Conservation (phyloP, 768 basidiomycete genomes). For the Rhizopogon vulgaris region DNA sequence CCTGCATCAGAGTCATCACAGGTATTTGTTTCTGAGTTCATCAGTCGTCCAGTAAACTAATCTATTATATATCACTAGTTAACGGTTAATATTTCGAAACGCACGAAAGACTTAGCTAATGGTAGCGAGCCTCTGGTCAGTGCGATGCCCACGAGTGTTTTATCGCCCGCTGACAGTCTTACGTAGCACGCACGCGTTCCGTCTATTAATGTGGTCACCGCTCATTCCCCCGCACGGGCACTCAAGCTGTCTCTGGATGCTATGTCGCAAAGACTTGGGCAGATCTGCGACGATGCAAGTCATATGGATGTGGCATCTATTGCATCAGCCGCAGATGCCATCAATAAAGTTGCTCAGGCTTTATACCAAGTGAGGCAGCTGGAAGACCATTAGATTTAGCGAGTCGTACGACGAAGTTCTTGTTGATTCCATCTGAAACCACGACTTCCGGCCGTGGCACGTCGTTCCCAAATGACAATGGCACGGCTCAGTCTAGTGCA, state of each 20-base stretch:
- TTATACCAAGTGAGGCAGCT: constrained; percentile 54
- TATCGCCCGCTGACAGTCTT: constrained; percentile 2
- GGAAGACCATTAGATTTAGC: constrained; percentile 30
- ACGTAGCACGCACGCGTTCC: constrained; percentile 12
- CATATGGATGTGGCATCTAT: constrained; percentile 45
- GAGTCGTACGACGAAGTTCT: not conserved
- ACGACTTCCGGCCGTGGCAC: not conserved
- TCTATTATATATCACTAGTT: constrained; percentile 10
- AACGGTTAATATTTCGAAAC: constrained; percentile 12
- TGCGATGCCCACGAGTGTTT: not conserved
- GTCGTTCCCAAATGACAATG: not conserved
- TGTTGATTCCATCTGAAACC: not conserved
- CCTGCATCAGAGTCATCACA: constrained; percentile 18
- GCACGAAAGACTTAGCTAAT: constrained; percentile 10
- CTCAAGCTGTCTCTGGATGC: constrained; percentile 47
- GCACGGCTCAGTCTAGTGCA: not conserved
- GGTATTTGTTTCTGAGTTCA: constrained; percentile 13
- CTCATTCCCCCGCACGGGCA: constrained; percentile 33
- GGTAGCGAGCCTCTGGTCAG: constrained; percentile 12
- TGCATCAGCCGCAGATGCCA: constrained; percentile 59
- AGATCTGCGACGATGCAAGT: constrained; percentile 32
- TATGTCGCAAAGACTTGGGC: constrained; percentile 45
- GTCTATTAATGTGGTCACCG: constrained; percentile 7
- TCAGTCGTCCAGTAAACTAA: constrained; percentile 4
- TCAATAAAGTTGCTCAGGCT: constrained; percentile 58